Evolutionary conservation across 2,329 filamentous ascomycete genomes (phyloP), one percentile per base, ranked within the genome.

Genomic region (Trichoderma sp.): DNA sequence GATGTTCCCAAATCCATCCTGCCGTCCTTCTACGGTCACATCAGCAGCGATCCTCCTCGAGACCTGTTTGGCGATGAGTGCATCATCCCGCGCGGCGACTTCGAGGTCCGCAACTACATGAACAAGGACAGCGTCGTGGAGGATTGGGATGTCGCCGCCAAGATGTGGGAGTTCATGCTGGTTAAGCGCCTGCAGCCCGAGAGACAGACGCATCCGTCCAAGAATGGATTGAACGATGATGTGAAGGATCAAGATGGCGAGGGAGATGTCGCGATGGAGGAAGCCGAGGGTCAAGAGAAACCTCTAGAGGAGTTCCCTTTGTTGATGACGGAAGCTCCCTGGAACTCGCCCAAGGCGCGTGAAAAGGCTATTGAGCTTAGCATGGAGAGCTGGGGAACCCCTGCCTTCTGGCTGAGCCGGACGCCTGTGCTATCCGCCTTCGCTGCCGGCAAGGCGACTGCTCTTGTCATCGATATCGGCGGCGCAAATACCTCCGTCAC

Each of bases 291-390:
- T 48, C 61, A 90, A 73, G 93, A 96, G 78, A 95, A 93, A 80
- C 88, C 92, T 8, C 84, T 99, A 70, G 88, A 90, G 59, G 95
- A 98, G 78, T 95, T 92, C 78, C 96, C 95, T 8, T 82, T 99
- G 69, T 84, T 99, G 68, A 90, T 99, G 87, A 97, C 93, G 1
- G 95, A 99, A 80, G 92, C 94, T 15, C 91, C 92, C 12, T 98
- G 94, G 94, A 98, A 97, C 80, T 86, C 89, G 29, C 80, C 87
- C 52, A 97, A 97, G 82, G 88, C 91, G 69, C 87, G 96, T 69
- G 95, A 99, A 82, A 97, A 95, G 86, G 90, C 91, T 48, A 94
- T 97, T 74, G 95, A 99, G 82, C 89, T 98, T 70, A 93, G 93
- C 69, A 97, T 99, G 90, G 95, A 99, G 84, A 92, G 89, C 76